Evolutionary conservation across 2,329 filamentous ascomycete species (phyloP).

Genomic region (Lasiodiplodia citricola): DNA sequence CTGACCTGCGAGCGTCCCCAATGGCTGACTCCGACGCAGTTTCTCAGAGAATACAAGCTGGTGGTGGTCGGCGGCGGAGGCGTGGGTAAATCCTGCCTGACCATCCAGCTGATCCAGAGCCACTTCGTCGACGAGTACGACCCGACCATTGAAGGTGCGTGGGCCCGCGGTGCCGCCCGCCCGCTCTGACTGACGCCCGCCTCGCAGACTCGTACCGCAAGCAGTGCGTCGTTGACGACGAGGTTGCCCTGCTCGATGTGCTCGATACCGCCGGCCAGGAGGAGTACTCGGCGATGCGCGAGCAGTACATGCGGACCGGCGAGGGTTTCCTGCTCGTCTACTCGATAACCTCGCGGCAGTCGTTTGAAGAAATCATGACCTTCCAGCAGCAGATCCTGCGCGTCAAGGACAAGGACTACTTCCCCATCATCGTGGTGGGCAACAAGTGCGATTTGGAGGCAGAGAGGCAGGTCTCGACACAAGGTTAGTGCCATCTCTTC

Average conservation of each 20-base stretch:
- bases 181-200: constrained; percentile 25
- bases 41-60: constrained; percentile 60
- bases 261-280: constrained; percentile 98
- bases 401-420: constrained; percentile 99
- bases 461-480: constrained; percentile 87
- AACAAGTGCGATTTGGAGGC: constrained; percentile 99
- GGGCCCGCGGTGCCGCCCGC: constrained; percentile 14
- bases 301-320: constrained; percentile 99
- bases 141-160: constrained; percentile 94
- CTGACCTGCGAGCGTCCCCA: constrained; percentile 3
- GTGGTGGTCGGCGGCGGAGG: constrained; percentile 98
- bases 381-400: constrained; percentile 98
- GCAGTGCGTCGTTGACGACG: constrained; percentile 98
- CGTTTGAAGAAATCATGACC: constrained; percentile 97
- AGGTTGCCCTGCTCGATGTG: constrained; percentile 95
- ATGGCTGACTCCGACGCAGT: constrained; percentile 46
- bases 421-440: constrained; percentile 97
- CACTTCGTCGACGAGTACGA: constrained; percentile 99
- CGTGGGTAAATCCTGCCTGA: constrained; percentile 98
- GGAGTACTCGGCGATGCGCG: constrained; percentile 98
- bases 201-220: constrained; percentile 94
- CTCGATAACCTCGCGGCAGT: constrained; percentile 96
- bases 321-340: constrained; percentile 98
- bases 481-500: constrained; percentile 68
- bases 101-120: constrained; percentile 80